A percentile compares a stretch with the other conserved stretches of the same genome.
These are phyloP conservation scores for Dionaea muscipula DNA, from an alignment of 179 eudicot genomes.

Conservation along the genomic window DNA sequence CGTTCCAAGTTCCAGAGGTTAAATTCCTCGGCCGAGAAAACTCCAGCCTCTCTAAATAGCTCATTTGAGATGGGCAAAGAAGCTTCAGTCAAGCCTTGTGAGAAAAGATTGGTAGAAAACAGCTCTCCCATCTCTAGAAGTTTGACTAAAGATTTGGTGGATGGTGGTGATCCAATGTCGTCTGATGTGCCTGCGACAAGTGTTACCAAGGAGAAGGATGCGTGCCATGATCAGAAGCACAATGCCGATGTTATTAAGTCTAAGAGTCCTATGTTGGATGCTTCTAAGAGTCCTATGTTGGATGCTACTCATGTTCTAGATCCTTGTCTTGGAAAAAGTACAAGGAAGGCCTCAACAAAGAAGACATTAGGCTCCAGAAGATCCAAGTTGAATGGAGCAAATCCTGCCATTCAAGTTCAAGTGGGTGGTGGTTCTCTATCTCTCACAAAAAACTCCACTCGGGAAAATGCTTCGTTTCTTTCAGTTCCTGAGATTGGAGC, in stretches of 20 bases:
- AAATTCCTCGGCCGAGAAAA: slow-evolving; percentile 16
- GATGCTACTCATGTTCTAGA: slow-evolving; percentile 19
- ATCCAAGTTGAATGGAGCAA: slow-evolving; percentile 27
- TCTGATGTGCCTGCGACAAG: slow-evolving; percentile 7
- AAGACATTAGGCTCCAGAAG: slow-evolving; percentile 53
- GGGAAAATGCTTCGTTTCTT: slow-evolving; percentile 15
- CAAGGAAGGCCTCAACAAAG: slow-evolving; percentile 38
- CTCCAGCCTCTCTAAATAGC: slow-evolving; percentile 12
- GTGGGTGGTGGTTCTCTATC: slow-evolving; percentile 29
- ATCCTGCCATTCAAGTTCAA: slow-evolving; percentile 20
- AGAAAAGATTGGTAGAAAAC: slow-evolving; percentile 15
- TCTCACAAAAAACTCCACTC: slow-evolving; percentile 12
- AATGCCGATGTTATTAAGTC: slow-evolving; percentile 21
- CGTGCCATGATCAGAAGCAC: slow-evolving; percentile 12
- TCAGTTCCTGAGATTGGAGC: slow-evolving; percentile 12
- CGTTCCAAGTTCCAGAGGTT: slow-evolving; percentile 33
- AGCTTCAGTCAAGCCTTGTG: neutral
- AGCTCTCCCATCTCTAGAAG: slow-evolving; percentile 16
- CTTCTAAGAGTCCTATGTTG: no score
- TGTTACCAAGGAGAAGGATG: slow-evolving; percentile 8
- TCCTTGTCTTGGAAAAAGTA: slow-evolving; percentile 26
- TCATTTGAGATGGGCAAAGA: slow-evolving; percentile 8
- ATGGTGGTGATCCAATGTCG: slow-evolving; percentile 14
- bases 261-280: slow-evolving; percentile 14
- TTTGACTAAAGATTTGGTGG: slow-evolving; percentile 19